phyloP scores from a whole-genome alignment of 441 rosid species.

The Croton setiger region DNA sequence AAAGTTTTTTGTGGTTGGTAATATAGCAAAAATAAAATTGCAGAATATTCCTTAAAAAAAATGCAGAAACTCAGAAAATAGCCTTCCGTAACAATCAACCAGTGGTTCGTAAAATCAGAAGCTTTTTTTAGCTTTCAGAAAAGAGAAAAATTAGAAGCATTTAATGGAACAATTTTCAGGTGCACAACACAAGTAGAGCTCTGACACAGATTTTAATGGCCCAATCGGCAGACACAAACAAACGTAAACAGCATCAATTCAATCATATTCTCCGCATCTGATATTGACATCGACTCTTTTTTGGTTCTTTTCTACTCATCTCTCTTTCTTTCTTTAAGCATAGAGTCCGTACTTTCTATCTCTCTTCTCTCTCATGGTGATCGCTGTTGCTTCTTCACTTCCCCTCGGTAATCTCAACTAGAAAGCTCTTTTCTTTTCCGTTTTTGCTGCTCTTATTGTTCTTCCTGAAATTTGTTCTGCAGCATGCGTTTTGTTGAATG shows the following conservation, averaged over 20 bases:
- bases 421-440: not conserved
- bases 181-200: not conserved
- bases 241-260: not conserved
- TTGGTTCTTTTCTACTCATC: not conserved
- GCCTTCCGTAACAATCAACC: not conserved
- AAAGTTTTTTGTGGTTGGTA: not conserved
- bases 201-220: conserved; percentile 16
- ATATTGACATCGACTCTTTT: not conserved
- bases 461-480: not conserved
- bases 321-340: not conserved
- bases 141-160: not conserved
- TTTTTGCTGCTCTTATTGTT: not conserved
- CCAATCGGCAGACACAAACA: conserved; percentile 2
- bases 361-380: conserved; percentile 44
- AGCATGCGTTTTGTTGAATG: not conserved
- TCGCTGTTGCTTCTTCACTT: conserved; percentile 67
- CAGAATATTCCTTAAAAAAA: too few species aligned
- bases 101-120: not conserved
- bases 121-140: too few species aligned
- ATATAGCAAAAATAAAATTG: not conserved
- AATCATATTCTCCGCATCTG: conserved; percentile 14
- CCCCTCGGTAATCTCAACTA: conserved; percentile 41
- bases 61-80: not conserved
- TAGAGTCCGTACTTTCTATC: too few species aligned
- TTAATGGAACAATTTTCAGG: not conserved